These are phyloP conservation scores for Maudiozyma turicensis DNA, from an alignment of 805 yeast species.

Conservation along the genomic window DNA sequence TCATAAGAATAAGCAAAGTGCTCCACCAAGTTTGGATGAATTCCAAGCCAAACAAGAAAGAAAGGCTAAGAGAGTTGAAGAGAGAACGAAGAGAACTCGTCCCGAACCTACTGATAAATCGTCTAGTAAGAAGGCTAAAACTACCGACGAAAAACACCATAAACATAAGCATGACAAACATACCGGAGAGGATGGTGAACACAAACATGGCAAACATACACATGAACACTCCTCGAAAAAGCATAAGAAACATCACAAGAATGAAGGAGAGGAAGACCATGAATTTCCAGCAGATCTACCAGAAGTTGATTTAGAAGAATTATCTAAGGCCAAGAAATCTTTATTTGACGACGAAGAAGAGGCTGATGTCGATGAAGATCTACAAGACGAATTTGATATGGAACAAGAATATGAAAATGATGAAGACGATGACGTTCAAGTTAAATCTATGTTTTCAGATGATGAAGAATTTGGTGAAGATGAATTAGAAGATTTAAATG, in stretches of 20 bases:
- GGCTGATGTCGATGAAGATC: slow-evolving; percentile 28
- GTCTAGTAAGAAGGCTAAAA: slow-evolving; percentile 8
- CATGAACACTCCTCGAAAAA: slow-evolving; percentile 1
- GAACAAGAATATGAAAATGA: slow-evolving; percentile 43
- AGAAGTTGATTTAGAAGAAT: slow-evolving; percentile 57
- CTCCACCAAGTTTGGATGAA: slow-evolving; percentile 84
- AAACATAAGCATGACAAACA: slow-evolving; percentile 3
- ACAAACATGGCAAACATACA: not conserved
- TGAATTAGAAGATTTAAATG: slow-evolving; percentile 61
- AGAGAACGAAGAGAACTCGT: slow-evolving; percentile 20
- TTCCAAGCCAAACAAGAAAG: slow-evolving; percentile 45
- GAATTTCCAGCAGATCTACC: slow-evolving; percentile 36
- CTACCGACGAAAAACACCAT: not conserved
- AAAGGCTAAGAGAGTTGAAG: slow-evolving; percentile 30
- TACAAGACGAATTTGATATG: slow-evolving; percentile 45
- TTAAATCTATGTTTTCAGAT: slow-evolving; percentile 75
- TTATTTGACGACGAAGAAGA: slow-evolving; percentile 54
- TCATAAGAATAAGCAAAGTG: slow-evolving; percentile 86
- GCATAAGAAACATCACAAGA: slow-evolving; percentile 9
- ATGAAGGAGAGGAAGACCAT: slow-evolving; percentile 5
- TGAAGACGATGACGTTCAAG: slow-evolving; percentile 28
- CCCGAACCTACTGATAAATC: slow-evolving; percentile 6
- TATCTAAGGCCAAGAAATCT: slow-evolving; percentile 60
- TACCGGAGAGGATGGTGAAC: not conserved
- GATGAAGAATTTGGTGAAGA: slow-evolving; percentile 54